Evolutionary conservation across 2,329 filamentous ascomycete genomes (phyloP), one percentile per base, ranked within the genome.

Genomic region (Ophiostoma quercus): DNA sequence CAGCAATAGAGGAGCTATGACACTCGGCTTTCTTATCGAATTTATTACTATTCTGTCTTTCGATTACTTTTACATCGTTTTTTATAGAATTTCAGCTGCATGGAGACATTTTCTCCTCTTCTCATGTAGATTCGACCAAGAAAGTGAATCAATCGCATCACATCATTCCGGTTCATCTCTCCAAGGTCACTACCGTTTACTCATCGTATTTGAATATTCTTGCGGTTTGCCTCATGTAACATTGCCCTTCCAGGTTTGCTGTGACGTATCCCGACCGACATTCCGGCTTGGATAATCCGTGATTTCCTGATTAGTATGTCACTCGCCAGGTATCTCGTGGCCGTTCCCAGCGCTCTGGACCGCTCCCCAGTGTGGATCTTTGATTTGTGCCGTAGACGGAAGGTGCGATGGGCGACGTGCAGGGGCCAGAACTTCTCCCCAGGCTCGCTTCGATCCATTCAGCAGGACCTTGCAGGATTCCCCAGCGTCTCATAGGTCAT

Each of bases 321-420:
- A 8, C 43, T n/a, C 7, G 43, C 19, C 43, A 47, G 43, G 43
- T 19, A 47, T 57, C 19, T 57, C 51, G 51, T 57, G 51, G 54
- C 57, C 12, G 25, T 62, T 62, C 57, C 57, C 57, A 32, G 57
- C 57, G 57, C 57, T 62, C 57, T 62, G 57, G 57, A 62, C 57
- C 22, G 51, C 51, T 60, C 54, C 54, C 57, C 57, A 32, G 57
- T 62, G 57, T 57, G 51, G 51, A 25, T 29, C 51, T 25, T n/a
- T 57, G n/a, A 57, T 47, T 47, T 16, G 43, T 47, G 57, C 60
- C 19, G 60, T 37, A 37, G 60, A 37, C 32, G 29, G 60, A 37
- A 37, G 29, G 29, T 34, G 29, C 60, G 32, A 37, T 41, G 19
- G 19, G 19, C 34, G 3, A 39, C 34, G 62, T 39, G 34, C 32